These are phyloP conservation scores for Phellinidium pouzarii DNA, from an alignment of 1,284 basidiomycete genomes.

Conservation along the genomic window DNA sequence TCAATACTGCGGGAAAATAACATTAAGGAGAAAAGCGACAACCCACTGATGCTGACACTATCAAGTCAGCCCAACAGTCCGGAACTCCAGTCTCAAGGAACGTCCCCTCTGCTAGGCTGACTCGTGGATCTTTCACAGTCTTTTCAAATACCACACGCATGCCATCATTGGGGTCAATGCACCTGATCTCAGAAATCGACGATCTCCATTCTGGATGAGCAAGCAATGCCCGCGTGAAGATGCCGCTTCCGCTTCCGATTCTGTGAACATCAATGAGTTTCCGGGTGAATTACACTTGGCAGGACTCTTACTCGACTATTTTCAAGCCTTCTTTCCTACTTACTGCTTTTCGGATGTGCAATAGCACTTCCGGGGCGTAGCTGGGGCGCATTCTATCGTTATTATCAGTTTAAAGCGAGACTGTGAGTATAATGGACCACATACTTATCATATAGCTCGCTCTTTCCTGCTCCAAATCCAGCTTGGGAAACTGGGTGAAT, in stretches of 20 bases:
- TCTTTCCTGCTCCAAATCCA: conserved; percentile 26
- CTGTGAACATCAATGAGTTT: conserved; percentile 28
- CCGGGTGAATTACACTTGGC: background rate
- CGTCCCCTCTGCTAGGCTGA: conserved; percentile 49
- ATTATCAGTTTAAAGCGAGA: background rate
- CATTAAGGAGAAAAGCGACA: background rate
- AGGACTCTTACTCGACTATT: conserved; percentile 23
- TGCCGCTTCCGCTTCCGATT: conserved; percentile 67
- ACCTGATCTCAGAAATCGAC: conserved; percentile 44
- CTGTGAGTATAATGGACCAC: background rate
- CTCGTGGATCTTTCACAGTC: conserved; percentile 43
- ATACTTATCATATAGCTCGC: conserved; percentile 26
- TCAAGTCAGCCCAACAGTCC: conserved; percentile 66
- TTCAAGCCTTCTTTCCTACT: conserved; percentile 19
- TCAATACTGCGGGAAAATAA: background rate
- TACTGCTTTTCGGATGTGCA: conserved; percentile 20
- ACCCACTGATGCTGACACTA: conserved; percentile 67
- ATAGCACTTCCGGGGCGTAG: conserved; percentile 24
- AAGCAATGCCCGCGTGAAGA: conserved; percentile 72
- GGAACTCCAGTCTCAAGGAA: conserved; percentile 54
- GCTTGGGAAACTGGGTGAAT: conserved; percentile 24
- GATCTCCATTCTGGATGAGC: conserved; percentile 49
- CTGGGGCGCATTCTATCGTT: conserved; percentile 22
- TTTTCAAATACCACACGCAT: conserved; percentile 61
- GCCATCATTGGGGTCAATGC: conserved; percentile 67